Evolutionary conservation across 495 filamentous ascomycete genomes (phyloP), one percentile per base, ranked within the genome.

Genomic region (Patellaria atrata): DNA sequence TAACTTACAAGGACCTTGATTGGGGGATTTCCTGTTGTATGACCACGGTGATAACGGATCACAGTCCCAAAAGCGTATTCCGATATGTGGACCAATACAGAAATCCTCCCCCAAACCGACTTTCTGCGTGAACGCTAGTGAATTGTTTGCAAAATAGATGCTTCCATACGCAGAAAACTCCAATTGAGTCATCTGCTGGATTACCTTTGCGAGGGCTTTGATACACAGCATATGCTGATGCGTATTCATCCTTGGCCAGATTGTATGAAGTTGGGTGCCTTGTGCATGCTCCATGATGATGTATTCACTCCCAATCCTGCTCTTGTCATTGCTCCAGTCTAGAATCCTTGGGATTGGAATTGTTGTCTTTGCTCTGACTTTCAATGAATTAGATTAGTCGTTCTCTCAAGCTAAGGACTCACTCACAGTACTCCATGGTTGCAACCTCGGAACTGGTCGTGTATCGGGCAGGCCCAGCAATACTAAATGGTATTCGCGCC

Each of bases 391-490:
- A 13, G 38, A 30, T 35, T 13, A 40, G 37, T 44, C 18, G 18
- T 33, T 29, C 22, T 21, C 30, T 18, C 36, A 21, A 14, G n/a
- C 27, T n/a, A n/a, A n/a, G n/a, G n/a, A n/a, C 25, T 31, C 28
- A 30, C 55, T 47, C 47, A 65, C 61, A 28, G 33, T 64, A 64
- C 40, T 36, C 47, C 28, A 64, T 64, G 8, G 62, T 65, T 20
- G 63, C 59, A 19, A 64, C 61, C 49, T 64, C 60, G 5, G 62
- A 64, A 30, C 54, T 52, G 9, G 59, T 63, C 1, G 58, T 53
- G 17, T 62, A 40, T 38, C 38, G 50, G 18, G 51, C 24, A 9
- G 56, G 57, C 13, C 59, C 58, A 15, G 51, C 52, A 37, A 54
- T 44, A 2, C 37, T 36, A 34, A 54, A 49, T 15, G 57, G 60